A percentile compares a stretch with the other conserved stretches of the same genome.
Evolutionary conservation across 2,329 filamentous ascomycete species (phyloP).

Genomic region (Pseudogymnoascus sp.): DNA sequence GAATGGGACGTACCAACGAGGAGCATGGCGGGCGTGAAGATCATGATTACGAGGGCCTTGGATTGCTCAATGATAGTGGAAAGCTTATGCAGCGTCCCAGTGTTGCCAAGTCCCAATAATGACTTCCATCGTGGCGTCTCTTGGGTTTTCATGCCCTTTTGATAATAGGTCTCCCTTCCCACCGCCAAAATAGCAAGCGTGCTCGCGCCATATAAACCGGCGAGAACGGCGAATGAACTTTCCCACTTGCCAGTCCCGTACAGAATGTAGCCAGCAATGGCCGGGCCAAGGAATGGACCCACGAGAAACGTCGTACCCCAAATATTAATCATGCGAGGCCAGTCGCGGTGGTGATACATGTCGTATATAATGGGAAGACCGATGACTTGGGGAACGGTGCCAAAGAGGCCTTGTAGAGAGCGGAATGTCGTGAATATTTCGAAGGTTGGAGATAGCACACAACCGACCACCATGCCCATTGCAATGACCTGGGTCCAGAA

Average conservation of each 20-base stretch:
- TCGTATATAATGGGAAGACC: constrained; percentile 34
- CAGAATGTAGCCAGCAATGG: constrained; percentile 32
- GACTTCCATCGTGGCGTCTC: constrained; percentile 19
- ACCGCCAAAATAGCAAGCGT: constrained; percentile 28
- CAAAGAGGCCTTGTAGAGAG: constrained; percentile 32
- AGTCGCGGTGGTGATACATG: constrained; percentile 29
- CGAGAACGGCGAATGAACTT: constrained; percentile 29
- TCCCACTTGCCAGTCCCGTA: constrained; percentile 26
- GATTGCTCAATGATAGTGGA: constrained; percentile 23
- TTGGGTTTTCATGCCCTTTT: constrained; percentile 7
- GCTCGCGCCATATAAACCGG: constrained; percentile 31
- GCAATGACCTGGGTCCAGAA: constrained; percentile 35
- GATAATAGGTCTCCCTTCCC: constrained; percentile 30
- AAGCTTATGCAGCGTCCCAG: constrained; percentile 23
- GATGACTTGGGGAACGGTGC: constrained; percentile 33
- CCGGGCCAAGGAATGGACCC: constrained; percentile 32
- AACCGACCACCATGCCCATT: constrained; percentile 33
- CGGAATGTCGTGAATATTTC: constrained; percentile 33
- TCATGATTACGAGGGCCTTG: constrained; percentile 17
- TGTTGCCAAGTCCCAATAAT: constrained; percentile 28
- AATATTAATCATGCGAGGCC: constrained; percentile 33
- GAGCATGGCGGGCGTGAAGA: constrained; percentile 27
- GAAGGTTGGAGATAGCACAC: constrained; percentile 32
- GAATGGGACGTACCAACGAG: constrained; percentile 19
- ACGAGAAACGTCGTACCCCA: constrained; percentile 33